A percentile compares a stretch with the other conserved stretches of the same genome.
Conservation (phyloP, 805 yeast species). For the Babjeviella inositovora region DNA sequence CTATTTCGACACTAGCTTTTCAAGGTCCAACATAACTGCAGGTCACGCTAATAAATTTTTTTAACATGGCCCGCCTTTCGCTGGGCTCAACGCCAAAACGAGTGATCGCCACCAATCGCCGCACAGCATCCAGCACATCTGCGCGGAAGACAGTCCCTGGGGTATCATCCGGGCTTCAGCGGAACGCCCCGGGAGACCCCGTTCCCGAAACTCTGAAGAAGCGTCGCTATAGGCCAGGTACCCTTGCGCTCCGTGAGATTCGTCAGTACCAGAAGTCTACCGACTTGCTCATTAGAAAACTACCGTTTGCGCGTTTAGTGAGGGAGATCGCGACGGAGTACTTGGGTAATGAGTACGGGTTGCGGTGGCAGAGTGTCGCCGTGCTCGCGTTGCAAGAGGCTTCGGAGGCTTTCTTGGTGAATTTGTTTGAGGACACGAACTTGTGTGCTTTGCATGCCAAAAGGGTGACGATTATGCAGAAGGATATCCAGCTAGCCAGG, state of each 20-base stretch:
- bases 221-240: conserved; percentile 44
- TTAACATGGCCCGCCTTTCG: too few relatives aligned
- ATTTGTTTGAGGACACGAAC: conserved; percentile 64
- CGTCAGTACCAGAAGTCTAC: conserved; percentile 52
- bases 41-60: too few relatives aligned
- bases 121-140: too few relatives aligned
- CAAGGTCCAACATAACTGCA: too few relatives aligned
- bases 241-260: conserved; percentile 51
- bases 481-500: conserved; percentile 69
- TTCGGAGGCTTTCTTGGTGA: conserved; percentile 61
- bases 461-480: conserved; percentile 75
- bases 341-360: conserved; percentile 33
- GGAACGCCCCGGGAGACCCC: conserved; percentile 43
- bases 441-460: conserved; percentile 67
- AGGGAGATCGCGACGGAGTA: conserved; percentile 49
- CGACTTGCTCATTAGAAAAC: conserved; percentile 48
- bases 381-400: conserved; percentile 71
- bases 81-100: too few relatives aligned
- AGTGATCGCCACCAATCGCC: too few relatives aligned
- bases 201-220: conserved; percentile 12
- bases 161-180: conserved; percentile 24
- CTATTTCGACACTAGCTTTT: too few relatives aligned
- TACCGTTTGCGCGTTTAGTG: conserved; percentile 67
- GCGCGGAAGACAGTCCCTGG: too few relatives aligned
- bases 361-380: conserved; percentile 72